Percentiles rank a stretch among this genome's conserved stretches.
Conservation (phyloP, 2,329 filamentous ascomycete species). For the Fusarium clavum region DNA sequence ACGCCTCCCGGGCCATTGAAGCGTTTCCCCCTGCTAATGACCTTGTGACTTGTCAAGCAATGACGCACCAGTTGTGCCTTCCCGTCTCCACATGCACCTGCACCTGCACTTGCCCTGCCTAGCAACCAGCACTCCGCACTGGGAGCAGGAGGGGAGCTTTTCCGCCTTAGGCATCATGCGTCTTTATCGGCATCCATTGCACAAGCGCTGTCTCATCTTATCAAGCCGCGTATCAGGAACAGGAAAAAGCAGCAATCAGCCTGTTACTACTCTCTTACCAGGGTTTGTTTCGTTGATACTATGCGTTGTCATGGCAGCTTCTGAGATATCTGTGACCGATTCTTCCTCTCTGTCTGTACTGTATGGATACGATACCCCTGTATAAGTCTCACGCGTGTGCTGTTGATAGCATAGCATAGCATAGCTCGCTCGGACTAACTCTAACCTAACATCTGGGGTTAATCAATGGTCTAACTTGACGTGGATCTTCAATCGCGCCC, state of each 20-base stretch:
- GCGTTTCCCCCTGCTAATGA: conserved; percentile 31
- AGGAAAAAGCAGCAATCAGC: conserved; percentile 31
- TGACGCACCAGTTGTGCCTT: conserved; percentile 46
- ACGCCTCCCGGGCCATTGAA: conserved; percentile 24
- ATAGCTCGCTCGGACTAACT: conserved; percentile 16
- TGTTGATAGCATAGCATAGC: conserved; percentile 4
- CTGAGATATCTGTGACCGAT: conserved; percentile 2
- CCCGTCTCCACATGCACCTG: conserved; percentile 43
- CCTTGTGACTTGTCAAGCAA: conserved; percentile 46
- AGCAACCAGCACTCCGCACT: conserved; percentile 39
- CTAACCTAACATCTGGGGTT: conserved; percentile 12
- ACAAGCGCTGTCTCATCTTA: conserved; percentile 36
- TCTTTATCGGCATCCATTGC: conserved; percentile 7
- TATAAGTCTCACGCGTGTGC: conserved; percentile 10
- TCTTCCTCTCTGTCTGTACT: conserved; percentile 3
- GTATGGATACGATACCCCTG: conserved; percentile 12
- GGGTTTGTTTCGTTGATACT: conserved; percentile 9
- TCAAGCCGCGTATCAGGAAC: conserved; percentile 30
- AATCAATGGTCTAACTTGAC: conserved; percentile 15
- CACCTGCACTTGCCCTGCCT: conserved; percentile 44
- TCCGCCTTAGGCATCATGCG: conserved; percentile 46
- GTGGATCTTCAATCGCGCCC: conserved; percentile 12
- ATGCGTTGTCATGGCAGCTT: conserved; percentile 31
- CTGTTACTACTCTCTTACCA: background rate
- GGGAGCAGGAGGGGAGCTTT: conserved; percentile 27